Evolutionary conservation across 108 stramenopile species (phyloP).

Genomic region (Parietichytrium sp.): DNA sequence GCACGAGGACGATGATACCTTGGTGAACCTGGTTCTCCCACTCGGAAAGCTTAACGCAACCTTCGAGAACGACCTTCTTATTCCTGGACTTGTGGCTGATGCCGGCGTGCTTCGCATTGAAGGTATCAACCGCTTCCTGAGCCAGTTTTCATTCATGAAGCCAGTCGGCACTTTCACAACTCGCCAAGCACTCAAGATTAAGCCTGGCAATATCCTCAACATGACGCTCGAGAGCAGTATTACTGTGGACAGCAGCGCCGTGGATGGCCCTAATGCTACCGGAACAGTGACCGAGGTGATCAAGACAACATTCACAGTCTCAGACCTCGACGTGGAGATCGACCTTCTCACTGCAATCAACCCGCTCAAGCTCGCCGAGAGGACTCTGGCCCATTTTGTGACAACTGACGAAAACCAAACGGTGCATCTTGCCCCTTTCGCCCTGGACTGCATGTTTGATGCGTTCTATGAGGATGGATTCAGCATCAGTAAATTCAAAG

Average conservation of each 20-base stretch:
- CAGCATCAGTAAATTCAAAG: background rate
- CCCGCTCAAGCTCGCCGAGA: background rate
- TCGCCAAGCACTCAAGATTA: background rate
- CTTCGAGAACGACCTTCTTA: background rate
- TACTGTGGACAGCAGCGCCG: background rate
- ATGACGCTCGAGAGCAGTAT: background rate
- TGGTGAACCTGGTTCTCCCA: conserved; percentile 1
- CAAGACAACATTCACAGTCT: background rate
- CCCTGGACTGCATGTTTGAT: background rate
- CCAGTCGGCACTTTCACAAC: background rate
- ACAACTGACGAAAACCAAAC: background rate
- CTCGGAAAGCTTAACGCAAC: background rate
- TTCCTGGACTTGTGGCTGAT: background rate
- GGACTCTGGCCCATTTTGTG: background rate
- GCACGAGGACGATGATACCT: background rate
- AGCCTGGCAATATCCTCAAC: background rate
- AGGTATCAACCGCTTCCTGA: background rate
- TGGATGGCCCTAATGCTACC: too few species aligned
- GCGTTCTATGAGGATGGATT: background rate
- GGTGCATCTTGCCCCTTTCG: background rate
- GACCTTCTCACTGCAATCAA: background rate
- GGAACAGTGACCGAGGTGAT: conserved; percentile 3
- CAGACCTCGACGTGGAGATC: background rate
- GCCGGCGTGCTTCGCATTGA: background rate
- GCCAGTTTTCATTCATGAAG: background rate